Evolutionary conservation across 1,284 basidiomycete species (phyloP).

Genomic region (Fomitopsis pinicola): DNA sequence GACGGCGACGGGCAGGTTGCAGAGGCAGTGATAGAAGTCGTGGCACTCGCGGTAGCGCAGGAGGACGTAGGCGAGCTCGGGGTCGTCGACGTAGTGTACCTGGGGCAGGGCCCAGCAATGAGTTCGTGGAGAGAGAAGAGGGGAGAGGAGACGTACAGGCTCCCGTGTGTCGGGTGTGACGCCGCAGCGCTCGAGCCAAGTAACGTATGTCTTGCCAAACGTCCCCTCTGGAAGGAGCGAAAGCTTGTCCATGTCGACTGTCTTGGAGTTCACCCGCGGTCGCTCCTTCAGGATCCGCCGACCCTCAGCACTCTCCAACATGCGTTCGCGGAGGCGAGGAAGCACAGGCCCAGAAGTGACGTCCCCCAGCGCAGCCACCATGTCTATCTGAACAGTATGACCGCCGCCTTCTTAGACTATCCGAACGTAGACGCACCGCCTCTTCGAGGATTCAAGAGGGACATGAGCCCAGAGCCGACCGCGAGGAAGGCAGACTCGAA

Average conservation of each 20-base stretch:
- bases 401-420: not conserved
- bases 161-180: conserved; percentile 96
- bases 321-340: conserved; percentile 73
- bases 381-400: conserved; percentile 49
- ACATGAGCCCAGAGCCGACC: conserved; percentile 81
- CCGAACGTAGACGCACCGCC: conserved; percentile 58
- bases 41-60: conserved; percentile 98
- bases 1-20: conserved; percentile 84
- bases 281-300: conserved; percentile 79
- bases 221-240: conserved; percentile 72
- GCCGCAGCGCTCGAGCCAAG: conserved; percentile 87
- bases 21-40: conserved; percentile 92
- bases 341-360: conserved; percentile 83
- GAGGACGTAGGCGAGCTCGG: conserved; percentile 95
- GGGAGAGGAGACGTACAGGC: conserved; percentile 54
- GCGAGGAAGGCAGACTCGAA: conserved; percentile 86
- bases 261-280: conserved; percentile 78
- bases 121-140: not conserved
- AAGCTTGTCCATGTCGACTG: conserved; percentile 72
- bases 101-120: conserved; percentile 25
- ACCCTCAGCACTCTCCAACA: conserved; percentile 81
- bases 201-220: conserved; percentile 84
- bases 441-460: conserved; percentile 79
- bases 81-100: conserved; percentile 93
- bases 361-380: conserved; percentile 91